Conservation (phyloP, 257 asterid species). For the Knoxia roxburghii region DNA sequence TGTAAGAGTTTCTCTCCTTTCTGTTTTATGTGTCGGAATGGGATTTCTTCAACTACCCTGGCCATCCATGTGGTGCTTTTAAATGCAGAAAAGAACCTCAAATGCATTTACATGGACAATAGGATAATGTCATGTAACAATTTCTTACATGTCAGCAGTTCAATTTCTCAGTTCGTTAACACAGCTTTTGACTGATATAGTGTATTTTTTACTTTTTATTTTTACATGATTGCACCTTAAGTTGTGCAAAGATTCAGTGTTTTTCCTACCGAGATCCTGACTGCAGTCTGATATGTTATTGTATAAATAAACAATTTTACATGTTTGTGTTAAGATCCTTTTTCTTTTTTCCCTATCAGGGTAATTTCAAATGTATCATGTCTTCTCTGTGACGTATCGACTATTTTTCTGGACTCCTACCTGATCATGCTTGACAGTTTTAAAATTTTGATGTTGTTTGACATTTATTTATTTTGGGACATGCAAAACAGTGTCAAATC, state of each 20-base stretch:
- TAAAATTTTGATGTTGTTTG: background rate
- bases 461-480: background rate
- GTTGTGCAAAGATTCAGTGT: background rate
- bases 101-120: background rate
- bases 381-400: background rate
- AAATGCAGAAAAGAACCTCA: background rate
- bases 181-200: background rate
- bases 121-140: background rate
- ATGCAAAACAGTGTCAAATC: background rate
- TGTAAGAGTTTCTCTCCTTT: slow-evolving; percentile 46
- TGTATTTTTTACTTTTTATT: background rate
- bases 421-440: background rate
- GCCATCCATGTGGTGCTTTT: background rate
- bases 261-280: background rate
- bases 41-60: background rate
- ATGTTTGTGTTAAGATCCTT: background rate
- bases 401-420: background rate
- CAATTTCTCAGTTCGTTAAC: background rate
- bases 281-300: background rate
- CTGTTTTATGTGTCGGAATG: slow-evolving; percentile 7
- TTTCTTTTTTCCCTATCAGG: too few species aligned
- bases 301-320: background rate
- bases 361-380: background rate
- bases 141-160: too few species aligned
- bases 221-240: background rate